Evolutionary conservation across 208 protist genomes (phyloP), one percentile per base, ranked within the genome.

Genomic region (Trypanosomatidae sp.): DNA sequence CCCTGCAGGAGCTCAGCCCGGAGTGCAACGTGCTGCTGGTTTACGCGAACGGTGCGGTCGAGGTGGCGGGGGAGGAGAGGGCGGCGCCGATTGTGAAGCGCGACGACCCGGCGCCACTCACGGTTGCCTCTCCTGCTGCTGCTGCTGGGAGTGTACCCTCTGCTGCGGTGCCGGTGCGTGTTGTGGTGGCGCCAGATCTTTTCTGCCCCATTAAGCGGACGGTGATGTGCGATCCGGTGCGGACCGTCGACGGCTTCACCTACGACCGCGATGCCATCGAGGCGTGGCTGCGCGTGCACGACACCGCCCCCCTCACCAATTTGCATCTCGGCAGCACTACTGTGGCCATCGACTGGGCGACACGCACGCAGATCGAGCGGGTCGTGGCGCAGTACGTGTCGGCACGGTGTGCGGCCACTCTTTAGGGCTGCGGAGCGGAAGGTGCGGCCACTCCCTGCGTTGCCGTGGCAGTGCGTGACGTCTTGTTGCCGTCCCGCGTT

Each of bases 251-350:
- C 65, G 89, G 89, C 28, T 87, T 95, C 76, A 95, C 89, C 17
- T 98, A 96, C 76, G 91, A 97, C 28, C 80, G 92, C n/a, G 83
- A 88, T 43, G 87, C 81, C 28, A 96, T 98, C 39, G 72, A 85
- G 67, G 70, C 71, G 69, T 97, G 94, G 93, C 73, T 97, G 19
- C 55, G 52, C 3, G 39, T 39, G 36, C 80, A 81, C 53, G 62
- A 77, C 47, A 84, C 79, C 15, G 87, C 87, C 8, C 91, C 91
- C 47, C 79, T 91, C 72, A 96, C 89, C 25, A 92, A 92, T 70
- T 43, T 94, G 55, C 74, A 58, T 1, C 73, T 94, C 1, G 62
- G 28, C 36, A 74, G 39, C 12, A 55, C 49, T n/a, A n/a, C n/a
- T n/a, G n/a, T n/a, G n/a, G n/a, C n/a, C n/a, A n/a, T n/a, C n/a